A percentile compares a stretch with the other conserved stretches of the same genome.
Evolutionary conservation across 1,139 yeast genomes (phyloP).

Genomic region (Yarrowia galli): DNA sequence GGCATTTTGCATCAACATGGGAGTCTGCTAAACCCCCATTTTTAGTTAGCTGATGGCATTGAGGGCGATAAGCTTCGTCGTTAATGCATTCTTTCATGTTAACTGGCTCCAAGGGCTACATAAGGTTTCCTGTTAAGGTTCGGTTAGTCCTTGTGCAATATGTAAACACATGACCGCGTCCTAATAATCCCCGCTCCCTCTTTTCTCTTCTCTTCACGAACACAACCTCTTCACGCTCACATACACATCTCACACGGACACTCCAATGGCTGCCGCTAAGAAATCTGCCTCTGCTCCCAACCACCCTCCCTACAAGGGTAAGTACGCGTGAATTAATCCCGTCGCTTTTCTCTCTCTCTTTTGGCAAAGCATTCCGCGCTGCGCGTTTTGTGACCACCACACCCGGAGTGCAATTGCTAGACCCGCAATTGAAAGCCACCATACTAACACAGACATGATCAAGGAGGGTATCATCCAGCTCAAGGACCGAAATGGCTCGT

Average conservation of each 20-base stretch:
- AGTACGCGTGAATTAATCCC: constrained; percentile 39
- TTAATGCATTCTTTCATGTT: constrained; percentile 37
- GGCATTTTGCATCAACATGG: constrained; percentile 18
- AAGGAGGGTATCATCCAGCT: constrained; percentile 70
- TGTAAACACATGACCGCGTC: constrained; percentile 39
- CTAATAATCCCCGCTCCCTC: constrained; percentile 38
- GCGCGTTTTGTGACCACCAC: background rate
- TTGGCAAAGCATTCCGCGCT: background rate
- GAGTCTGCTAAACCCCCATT: constrained; percentile 33
- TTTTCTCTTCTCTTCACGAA: constrained; percentile 32
- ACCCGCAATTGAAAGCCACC: constrained; percentile 22
- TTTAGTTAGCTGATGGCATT: constrained; percentile 30
- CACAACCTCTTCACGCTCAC: constrained; percentile 29
- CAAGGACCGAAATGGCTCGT: constrained; percentile 84
- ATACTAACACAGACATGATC: constrained; percentile 65
- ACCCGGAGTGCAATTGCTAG: background rate
- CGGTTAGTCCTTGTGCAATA: constrained; percentile 19
- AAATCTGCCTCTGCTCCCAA: constrained; percentile 47
- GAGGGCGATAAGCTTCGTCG: constrained; percentile 38
- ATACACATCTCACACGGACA: constrained; percentile 27
- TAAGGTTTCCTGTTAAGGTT: constrained; percentile 28
- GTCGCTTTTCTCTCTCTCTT: background rate
- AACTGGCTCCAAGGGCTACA: constrained; percentile 35
- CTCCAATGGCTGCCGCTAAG: constrained; percentile 41
- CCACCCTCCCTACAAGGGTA: constrained; percentile 56